Evolutionary conservation across 768 basidiomycete genomes (phyloP).

Genomic region (Tubosaeta sp.): DNA sequence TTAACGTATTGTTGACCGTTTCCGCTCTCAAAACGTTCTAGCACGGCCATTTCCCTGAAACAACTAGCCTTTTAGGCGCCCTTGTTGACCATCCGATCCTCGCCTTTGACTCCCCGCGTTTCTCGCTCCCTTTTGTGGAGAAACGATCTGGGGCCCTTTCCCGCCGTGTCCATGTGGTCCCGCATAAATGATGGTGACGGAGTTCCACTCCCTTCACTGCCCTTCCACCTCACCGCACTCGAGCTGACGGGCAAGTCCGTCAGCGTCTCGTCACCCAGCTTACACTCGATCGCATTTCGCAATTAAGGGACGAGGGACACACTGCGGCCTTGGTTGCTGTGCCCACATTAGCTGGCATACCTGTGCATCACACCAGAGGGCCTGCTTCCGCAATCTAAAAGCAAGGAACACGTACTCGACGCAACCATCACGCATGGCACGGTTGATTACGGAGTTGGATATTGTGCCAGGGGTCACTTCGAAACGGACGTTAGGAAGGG

Average conservation of each 20-base stretch:
- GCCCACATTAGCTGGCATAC: neutral
- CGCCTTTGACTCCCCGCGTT: no score
- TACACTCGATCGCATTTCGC: neutral
- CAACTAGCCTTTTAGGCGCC: no score
- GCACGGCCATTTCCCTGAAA: no score
- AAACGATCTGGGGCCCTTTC: no score
- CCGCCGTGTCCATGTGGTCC: no score
- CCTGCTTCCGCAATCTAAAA: neutral
- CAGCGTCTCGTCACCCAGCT: no score
- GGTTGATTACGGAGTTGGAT: neutral
- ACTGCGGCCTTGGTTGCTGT: neutral
- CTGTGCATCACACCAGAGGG: neutral
- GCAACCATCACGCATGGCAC: slow-evolving; percentile 1
- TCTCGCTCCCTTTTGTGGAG: no score
- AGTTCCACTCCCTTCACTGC: neutral
- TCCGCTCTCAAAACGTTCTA: no score
- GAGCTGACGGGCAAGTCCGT: no score
- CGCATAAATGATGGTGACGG: no score
- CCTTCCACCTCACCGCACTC: slow-evolving; percentile 2
- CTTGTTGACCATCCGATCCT: no score
- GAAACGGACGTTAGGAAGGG: slow-evolving; percentile 3
- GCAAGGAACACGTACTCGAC: slow-evolving; percentile 7
- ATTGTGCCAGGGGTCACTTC: neutral
- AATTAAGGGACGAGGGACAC: slow-evolving; percentile 6
- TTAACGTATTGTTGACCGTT: no score